Conservation (phyloP, 345 rosid genomes). For the Euphorbia pulcherrima region DNA sequence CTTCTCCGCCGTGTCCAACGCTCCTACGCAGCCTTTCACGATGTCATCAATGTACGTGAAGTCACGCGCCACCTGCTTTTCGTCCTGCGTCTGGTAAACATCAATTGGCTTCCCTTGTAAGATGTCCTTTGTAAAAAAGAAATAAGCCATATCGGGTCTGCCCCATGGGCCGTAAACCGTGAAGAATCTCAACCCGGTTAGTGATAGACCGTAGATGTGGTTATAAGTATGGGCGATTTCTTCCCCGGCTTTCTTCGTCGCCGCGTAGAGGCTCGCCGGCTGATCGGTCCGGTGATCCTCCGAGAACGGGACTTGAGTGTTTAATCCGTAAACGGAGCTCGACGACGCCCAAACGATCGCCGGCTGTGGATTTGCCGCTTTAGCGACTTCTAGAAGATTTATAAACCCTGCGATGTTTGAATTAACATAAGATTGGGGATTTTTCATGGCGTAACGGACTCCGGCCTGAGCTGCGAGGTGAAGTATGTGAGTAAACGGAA, state of each 20-base stretch:
- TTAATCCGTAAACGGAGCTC: slow-evolving; percentile 25
- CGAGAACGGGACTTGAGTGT: slow-evolving; percentile 24
- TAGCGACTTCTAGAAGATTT: slow-evolving; percentile 22
- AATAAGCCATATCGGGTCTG: slow-evolving; percentile 29
- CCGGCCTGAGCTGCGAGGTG: slow-evolving; percentile 29
- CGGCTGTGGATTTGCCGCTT: slow-evolving; percentile 23
- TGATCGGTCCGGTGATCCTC: slow-evolving; percentile 24
- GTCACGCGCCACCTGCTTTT: slow-evolving; percentile 30
- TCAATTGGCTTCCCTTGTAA: slow-evolving; percentile 21
- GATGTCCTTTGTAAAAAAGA: slow-evolving; percentile 26
- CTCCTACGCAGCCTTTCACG: slow-evolving; percentile 26
- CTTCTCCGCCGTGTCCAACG: slow-evolving; percentile 28
- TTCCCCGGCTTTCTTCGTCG: slow-evolving; percentile 28
- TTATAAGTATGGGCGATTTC: slow-evolving; percentile 31
- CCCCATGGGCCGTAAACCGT: slow-evolving; percentile 32
- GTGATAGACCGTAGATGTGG: slow-evolving; percentile 24
- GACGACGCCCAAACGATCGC: slow-evolving; percentile 28
- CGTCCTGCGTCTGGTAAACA: slow-evolving; percentile 20
- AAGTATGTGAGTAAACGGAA: slow-evolving; percentile 26
- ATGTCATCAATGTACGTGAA: slow-evolving; percentile 26
- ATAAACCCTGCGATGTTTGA: slow-evolving; percentile 26
- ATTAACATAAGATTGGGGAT: slow-evolving; percentile 24
- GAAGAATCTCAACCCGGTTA: slow-evolving; percentile 27
- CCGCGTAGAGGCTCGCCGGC: slow-evolving; percentile 29
- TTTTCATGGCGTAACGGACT: slow-evolving; percentile 28